Conservation (phyloP, 495 filamentous ascomycete genomes). For the Durotheca rogersii region DNA sequence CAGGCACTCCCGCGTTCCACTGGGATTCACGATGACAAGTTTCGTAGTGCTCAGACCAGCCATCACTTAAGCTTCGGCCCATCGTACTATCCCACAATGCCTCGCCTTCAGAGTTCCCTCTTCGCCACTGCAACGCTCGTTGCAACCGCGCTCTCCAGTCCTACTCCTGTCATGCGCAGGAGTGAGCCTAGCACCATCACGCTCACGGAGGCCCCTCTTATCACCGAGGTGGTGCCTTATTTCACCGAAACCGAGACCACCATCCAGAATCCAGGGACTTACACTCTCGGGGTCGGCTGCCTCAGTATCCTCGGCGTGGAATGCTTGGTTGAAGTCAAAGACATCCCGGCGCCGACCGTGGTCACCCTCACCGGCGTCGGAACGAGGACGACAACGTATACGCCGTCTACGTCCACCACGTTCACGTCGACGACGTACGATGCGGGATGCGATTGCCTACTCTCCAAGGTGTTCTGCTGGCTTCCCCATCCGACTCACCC, state of each 20-base stretch:
- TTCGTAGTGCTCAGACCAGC: neutral
- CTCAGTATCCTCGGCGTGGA: neutral
- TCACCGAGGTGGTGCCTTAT: conserved; percentile 7
- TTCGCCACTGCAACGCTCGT: neutral
- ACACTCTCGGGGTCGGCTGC: neutral
- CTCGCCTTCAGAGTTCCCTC: neutral
- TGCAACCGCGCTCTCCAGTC: neutral
- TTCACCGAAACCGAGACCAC: conserved; percentile 1
- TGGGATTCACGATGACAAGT: too few species aligned
- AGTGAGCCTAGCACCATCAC: conserved; percentile 5
- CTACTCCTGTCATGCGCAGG: neutral
- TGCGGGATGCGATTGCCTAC: conserved; percentile 1
- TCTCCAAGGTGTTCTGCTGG: conserved; percentile 14
- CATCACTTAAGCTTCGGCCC: neutral
- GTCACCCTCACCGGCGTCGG: conserved; percentile 1
- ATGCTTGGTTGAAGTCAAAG: neutral
- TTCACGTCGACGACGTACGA: conserved; percentile 11
- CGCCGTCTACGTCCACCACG: conserved; percentile 3
- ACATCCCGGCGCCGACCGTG: neutral
- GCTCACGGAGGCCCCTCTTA: conserved; percentile 4
- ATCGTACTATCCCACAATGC: too few species aligned
- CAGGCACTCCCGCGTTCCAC: neutral
- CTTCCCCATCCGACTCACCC: neutral
- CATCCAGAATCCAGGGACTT: neutral
- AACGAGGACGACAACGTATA: conserved; percentile 8